These are phyloP conservation scores for Trametes elegans DNA, from an alignment of 768 basidiomycete genomes.

Conservation along the genomic window DNA sequence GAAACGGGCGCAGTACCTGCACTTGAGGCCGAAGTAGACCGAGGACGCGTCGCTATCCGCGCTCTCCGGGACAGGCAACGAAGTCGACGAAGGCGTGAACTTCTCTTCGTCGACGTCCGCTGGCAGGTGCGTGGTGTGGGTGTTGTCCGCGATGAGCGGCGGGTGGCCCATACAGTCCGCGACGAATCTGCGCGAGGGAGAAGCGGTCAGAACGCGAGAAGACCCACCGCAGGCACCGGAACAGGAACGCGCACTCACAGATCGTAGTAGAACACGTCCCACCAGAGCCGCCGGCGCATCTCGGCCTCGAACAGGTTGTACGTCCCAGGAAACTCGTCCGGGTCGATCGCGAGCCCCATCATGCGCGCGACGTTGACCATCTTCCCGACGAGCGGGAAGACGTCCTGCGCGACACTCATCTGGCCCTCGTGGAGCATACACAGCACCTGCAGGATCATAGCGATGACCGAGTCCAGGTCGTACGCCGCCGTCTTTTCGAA, in stretches of 20 bases:
- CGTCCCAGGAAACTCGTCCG: slow-evolving; percentile 48
- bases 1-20: slow-evolving; percentile 43
- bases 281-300: slow-evolving; percentile 62
- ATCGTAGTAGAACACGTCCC: slow-evolving; percentile 79
- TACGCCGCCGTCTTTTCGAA: slow-evolving; percentile 43
- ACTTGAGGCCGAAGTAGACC: slow-evolving; percentile 55
- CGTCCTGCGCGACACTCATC: slow-evolving; percentile 38
- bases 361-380: slow-evolving; percentile 63
- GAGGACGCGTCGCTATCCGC: slow-evolving; percentile 34
- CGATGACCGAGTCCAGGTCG: slow-evolving; percentile 56
- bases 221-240: no score
- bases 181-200: slow-evolving; percentile 55
- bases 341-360: slow-evolving; percentile 62
- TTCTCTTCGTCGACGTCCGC: slow-evolving; percentile 54
- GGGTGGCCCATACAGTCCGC: slow-evolving; percentile 65
- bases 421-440: slow-evolving; percentile 52
- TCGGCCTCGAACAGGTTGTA: slow-evolving; percentile 52
- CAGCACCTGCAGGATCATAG: slow-evolving; percentile 57
- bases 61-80: slow-evolving; percentile 37
- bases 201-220: background rate
- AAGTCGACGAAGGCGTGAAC: slow-evolving; percentile 46
- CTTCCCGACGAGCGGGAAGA: slow-evolving; percentile 57
- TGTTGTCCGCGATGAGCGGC: slow-evolving; percentile 54
- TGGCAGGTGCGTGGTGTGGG: slow-evolving; percentile 57
- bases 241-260: slow-evolving; percentile 46